Evolutionary conservation across 2,329 filamentous ascomycete species (phyloP).

Genomic region (Fusarium anguioides): DNA sequence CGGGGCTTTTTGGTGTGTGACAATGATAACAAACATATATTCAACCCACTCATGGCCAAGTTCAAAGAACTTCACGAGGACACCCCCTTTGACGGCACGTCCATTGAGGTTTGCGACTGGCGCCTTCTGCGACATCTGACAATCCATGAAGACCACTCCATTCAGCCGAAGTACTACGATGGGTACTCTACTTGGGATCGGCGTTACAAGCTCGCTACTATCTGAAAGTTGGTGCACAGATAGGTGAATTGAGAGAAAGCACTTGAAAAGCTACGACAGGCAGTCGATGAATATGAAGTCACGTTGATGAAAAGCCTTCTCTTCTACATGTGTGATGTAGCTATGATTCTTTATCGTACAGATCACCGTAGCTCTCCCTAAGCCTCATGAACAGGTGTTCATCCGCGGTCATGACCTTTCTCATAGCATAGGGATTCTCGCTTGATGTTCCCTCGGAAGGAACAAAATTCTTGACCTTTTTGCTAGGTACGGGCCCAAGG

Average conservation of each 20-base stretch:
- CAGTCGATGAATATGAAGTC: background rate
- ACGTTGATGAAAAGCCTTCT: background rate
- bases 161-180: conserved; percentile 49
- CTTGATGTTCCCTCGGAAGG: conserved; percentile 48
- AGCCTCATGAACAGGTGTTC: conserved; percentile 73
- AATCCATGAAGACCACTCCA: conserved; percentile 51
- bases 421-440: conserved; percentile 61
- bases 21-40: conserved; percentile 47
- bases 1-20: conserved; percentile 57
- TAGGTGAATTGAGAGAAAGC: background rate
- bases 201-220: conserved; percentile 57
- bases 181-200: conserved; percentile 56
- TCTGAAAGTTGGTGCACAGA: conserved; percentile 43
- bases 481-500: conserved; percentile 70
- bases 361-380: conserved; percentile 65
- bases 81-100: conserved; percentile 36
- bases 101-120: conserved; percentile 60
- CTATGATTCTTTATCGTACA: conserved; percentile 60
- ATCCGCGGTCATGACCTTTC: conserved; percentile 69
- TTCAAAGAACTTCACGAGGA: conserved; percentile 48
- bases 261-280: background rate
- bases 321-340: background rate
- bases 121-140: conserved; percentile 56
- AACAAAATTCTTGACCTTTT: conserved; percentile 60
- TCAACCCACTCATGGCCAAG: conserved; percentile 48